Base-by-base conservation (phyloP, 352 stramenopile species). In the Globisporangium lucens region DNA sequence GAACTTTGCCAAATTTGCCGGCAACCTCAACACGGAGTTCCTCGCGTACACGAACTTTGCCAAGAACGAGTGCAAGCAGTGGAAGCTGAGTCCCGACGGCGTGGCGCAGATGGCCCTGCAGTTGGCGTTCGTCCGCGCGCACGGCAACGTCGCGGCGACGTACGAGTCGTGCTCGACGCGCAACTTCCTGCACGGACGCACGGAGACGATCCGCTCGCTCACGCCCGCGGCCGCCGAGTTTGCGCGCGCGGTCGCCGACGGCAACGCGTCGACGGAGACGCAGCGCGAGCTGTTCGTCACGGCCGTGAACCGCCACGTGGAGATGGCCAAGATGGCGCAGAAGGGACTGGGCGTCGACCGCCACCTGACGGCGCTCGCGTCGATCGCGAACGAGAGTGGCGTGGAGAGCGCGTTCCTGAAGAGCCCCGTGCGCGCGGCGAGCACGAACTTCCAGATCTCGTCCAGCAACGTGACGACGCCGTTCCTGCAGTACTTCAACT, bases 151-250 rank as follows among this genome's bases (percentile, higher is more conserved):
- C 29, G 76, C 90, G 7, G 76, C 91, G 0, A 93, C 87, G 22
- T 98, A 98, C 74, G 93, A 98, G 76, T 97, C 90, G 74, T 97
- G 90, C 73, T 91, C 93, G n/a, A 98, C 91, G 53, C 84, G 91
- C 27, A 71, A 68, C 67, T 98, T 97, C 74, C 88, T 93, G 66
- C 91, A 97, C 66, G 93, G 93, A 36, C 89, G 93, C 46, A 98
- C 93, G 30, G 93, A 98, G 73, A 97, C 89, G 7, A 98, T 98
- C 67, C 89, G 93, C 15, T 93, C 85, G 35, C 82, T 85, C 47
- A 95, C 89, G 29, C 83, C 82, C 56, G 84, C 85, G 4, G 84
- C 85, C 7, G 78, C 88, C 2, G 84, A 71, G 24, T 96, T 96
- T 65, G 80, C 92, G 29, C 75, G 82, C 62, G 69, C 82, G 8